A percentile compares a stretch with the other conserved stretches of the same genome.
phyloP scores from a whole-genome alignment of 202 grass and related monocot genomes.

The Setaria italica region DNA sequence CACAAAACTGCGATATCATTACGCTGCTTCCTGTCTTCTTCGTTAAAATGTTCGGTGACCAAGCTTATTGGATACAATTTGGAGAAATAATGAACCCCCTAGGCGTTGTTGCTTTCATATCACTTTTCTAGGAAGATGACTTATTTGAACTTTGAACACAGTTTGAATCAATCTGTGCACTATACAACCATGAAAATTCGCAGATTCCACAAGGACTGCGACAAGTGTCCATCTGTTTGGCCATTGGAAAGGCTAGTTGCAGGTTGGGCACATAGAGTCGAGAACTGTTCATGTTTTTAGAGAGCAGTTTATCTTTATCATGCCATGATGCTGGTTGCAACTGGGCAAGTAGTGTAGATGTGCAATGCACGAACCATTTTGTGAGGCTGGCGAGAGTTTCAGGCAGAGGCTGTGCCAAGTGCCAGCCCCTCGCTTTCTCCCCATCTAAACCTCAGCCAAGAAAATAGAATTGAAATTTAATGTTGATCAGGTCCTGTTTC shows the following conservation, averaged over 20 bases:
- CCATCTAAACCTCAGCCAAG: slow-evolving; percentile 23
- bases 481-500: background rate
- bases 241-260: slow-evolving; percentile 32
- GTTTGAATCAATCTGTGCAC: background rate
- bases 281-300: slow-evolving; percentile 21
- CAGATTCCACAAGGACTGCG: background rate
- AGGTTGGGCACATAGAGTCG: background rate
- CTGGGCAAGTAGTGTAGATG: slow-evolving; percentile 25
- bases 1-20: background rate
- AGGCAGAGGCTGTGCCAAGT: slow-evolving; percentile 25
- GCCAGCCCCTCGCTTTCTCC: background rate
- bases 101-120: background rate
- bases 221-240: background rate
- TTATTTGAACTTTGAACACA: background rate
- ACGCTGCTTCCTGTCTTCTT: background rate
- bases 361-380: slow-evolving; percentile 29
- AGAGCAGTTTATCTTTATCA: background rate
- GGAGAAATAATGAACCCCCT: background rate
- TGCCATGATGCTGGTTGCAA: slow-evolving; percentile 21
- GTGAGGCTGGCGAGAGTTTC: slow-evolving; percentile 38
- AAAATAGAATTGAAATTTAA: background rate
- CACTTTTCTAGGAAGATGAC: slow-evolving; percentile 21
- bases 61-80: background rate
- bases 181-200: background rate
- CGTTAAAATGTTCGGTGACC: background rate